These are phyloP conservation scores for Fusarium camptoceras DNA, from an alignment of 2,329 filamentous ascomycete species.

Conservation along the genomic window DNA sequence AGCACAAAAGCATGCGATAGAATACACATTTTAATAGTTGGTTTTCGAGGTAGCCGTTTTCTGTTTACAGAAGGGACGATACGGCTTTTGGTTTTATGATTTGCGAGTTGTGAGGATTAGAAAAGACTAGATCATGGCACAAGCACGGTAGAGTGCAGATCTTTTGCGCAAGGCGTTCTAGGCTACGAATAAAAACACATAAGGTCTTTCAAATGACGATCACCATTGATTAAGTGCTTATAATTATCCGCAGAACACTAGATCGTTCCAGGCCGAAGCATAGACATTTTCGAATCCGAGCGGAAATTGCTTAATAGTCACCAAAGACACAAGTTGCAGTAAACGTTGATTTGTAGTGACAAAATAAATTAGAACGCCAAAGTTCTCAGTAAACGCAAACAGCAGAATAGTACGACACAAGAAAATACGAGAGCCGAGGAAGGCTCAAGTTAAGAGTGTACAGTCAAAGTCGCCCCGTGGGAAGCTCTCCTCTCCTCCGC, in stretches of 20 bases:
- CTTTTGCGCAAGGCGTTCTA: constrained; percentile 33
- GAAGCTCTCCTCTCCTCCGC: constrained; percentile 19
- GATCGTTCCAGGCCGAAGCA: background rate
- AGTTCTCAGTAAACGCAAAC: constrained; percentile 37
- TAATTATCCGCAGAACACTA: background rate
- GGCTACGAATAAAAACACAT: constrained; percentile 18
- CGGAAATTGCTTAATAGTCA: background rate
- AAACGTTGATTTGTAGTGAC: constrained; percentile 10
- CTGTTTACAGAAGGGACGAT: background rate
- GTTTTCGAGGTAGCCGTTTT: constrained; percentile 6
- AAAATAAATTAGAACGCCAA: constrained; percentile 33
- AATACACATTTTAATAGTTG: constrained; percentile 7
- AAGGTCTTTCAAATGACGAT: constrained; percentile 1
- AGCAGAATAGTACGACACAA: constrained; percentile 37
- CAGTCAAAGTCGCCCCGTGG: constrained; percentile 38
- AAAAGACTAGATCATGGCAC: constrained; percentile 2
- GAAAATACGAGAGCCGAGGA: constrained; percentile 38
- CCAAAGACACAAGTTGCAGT: background rate
- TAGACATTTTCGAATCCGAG: background rate
- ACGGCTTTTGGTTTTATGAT: background rate
- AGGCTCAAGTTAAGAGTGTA: constrained; percentile 43
- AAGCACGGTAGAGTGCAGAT: constrained; percentile 12
- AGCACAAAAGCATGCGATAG: background rate
- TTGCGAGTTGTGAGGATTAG: background rate
- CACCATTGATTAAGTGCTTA: background rate